phyloP scores from a whole-genome alignment of 768 basidiomycete genomes.

The Crassisporium funariophilum region DNA sequence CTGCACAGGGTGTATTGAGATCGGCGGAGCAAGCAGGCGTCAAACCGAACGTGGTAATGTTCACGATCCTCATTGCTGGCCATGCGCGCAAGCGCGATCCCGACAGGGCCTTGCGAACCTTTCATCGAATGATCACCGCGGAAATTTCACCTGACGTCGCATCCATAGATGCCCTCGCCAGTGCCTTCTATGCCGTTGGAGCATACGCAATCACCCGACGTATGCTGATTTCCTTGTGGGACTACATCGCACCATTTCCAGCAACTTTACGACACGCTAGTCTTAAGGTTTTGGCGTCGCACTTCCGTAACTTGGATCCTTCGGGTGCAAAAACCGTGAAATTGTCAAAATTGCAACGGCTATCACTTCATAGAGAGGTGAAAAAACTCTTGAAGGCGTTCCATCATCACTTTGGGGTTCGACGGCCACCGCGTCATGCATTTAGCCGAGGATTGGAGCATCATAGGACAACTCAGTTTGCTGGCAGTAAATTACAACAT shows the following conservation, averaged over 20 bases:
- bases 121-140: slow-evolving; percentile 61
- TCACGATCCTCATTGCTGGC: slow-evolving; percentile 76
- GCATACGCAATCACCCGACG: slow-evolving; percentile 50
- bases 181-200: slow-evolving; percentile 65
- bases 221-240: slow-evolving; percentile 66
- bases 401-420: slow-evolving; percentile 12
- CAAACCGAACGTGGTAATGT: slow-evolving; percentile 64
- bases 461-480: neutral
- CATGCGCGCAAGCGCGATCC: slow-evolving; percentile 64
- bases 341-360: slow-evolving; percentile 8
- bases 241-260: slow-evolving; percentile 63
- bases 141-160: slow-evolving; percentile 71
- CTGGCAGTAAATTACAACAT: neutral
- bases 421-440: no score
- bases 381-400: slow-evolving; percentile 16
- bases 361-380: slow-evolving; percentile 15
- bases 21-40: slow-evolving; percentile 52
- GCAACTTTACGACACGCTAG: slow-evolving; percentile 42
- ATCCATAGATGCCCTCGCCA: slow-evolving; percentile 69
- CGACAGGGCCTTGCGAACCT: slow-evolving; percentile 51
- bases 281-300: slow-evolving; percentile 45
- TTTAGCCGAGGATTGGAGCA: neutral
- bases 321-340: slow-evolving; percentile 3
- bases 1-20: slow-evolving; percentile 58
- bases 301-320: slow-evolving; percentile 47